These are phyloP conservation scores for Torulaspora globosa DNA, from an alignment of 1,139 yeast genomes.

Conservation along the genomic window DNA sequence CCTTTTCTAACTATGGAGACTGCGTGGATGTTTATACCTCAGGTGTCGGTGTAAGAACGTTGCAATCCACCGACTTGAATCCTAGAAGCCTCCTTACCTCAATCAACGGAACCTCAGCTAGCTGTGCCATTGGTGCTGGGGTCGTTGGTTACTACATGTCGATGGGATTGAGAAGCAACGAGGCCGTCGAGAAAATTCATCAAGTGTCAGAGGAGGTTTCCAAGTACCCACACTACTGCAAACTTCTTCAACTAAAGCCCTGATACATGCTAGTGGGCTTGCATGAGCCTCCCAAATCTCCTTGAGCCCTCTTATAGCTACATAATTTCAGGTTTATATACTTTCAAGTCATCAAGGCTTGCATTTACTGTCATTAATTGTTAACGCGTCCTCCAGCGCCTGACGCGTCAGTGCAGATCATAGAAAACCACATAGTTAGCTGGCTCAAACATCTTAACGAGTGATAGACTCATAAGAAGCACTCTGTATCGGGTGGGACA, in stretches of 20 bases:
- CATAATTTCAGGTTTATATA: too few species aligned
- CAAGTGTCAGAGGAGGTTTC: background rate
- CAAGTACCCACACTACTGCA: slow-evolving; percentile 13
- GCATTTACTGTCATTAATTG: background rate
- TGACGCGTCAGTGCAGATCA: background rate
- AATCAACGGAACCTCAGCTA: slow-evolving; percentile 63
- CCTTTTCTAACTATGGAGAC: slow-evolving; percentile 61
- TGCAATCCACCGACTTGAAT: slow-evolving; percentile 29
- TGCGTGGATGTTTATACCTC: slow-evolving; percentile 66
- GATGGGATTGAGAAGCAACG: slow-evolving; percentile 47
- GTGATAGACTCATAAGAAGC: background rate
- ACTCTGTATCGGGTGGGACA: background rate
- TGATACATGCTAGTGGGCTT: background rate
- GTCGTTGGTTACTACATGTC: slow-evolving; percentile 62
- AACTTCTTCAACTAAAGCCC: slow-evolving; percentile 5
- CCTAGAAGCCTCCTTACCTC: slow-evolving; percentile 31
- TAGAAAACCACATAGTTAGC: background rate
- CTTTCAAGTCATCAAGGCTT: too few species aligned
- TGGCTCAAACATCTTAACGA: background rate
- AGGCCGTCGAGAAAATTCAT: slow-evolving; percentile 41
- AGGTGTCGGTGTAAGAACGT: slow-evolving; percentile 49
- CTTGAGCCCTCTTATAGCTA: too few species aligned
- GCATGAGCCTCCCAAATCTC: too few species aligned
- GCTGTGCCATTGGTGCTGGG: slow-evolving; percentile 73
- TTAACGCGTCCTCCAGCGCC: background rate